Base-by-base conservation (phyloP, 2,329 filamentous ascomycete genomes). In the Ophiostoma triangulosporum region DNA sequence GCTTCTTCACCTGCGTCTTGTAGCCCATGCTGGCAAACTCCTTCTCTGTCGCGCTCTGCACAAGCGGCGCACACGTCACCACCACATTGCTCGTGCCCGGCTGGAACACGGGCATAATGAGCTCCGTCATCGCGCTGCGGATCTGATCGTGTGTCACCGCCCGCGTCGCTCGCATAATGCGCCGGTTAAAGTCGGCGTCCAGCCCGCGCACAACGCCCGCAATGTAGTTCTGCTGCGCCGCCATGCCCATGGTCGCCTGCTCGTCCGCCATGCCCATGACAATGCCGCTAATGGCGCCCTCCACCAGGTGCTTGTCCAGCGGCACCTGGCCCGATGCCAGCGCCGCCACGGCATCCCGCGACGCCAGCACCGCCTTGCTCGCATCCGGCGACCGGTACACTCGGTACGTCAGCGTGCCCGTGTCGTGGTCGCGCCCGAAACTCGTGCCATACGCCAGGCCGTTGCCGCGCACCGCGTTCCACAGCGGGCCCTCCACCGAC, bases 341-440 rank as follows among this genome's bases (percentile, higher is more conserved):
- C 56, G 81, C 82, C 43, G 80, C 73, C 40, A 97, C 81, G 22
- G 91, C 82, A 33, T 82, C 77, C 58, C 83, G 84, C 51, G 84
- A 85, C 0, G 87, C 87, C 29, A 75, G 72, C 63, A 93, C 94
- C 0, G 93, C 93, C 66, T 90, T 93, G 69, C 81, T 88, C 0
- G 85, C 84, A 59, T 96, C 88, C 0, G 93, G 91, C 0, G 88
- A 94, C 26, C 91, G 84, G 71, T 94, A 96, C 40, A 97, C 84
- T 53, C 82, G 81, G 70, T 94, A 94, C 57, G 87, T 83, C 51
- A 96, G 71, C 50, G 86, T 80, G 3, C 91, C 93, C 1, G 81
- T 82, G 62, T 93, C 88, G 27, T 87, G 71, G 63, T 88, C 85
- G 46, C 86, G 83, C 45, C 76, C 76, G 64, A 97, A 95, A 61